Percentiles rank a stretch among this genome's conserved stretches.
These are phyloP conservation scores for Glycine tomentella DNA, from an alignment of 306 rosid species.

Conservation along the genomic window DNA sequence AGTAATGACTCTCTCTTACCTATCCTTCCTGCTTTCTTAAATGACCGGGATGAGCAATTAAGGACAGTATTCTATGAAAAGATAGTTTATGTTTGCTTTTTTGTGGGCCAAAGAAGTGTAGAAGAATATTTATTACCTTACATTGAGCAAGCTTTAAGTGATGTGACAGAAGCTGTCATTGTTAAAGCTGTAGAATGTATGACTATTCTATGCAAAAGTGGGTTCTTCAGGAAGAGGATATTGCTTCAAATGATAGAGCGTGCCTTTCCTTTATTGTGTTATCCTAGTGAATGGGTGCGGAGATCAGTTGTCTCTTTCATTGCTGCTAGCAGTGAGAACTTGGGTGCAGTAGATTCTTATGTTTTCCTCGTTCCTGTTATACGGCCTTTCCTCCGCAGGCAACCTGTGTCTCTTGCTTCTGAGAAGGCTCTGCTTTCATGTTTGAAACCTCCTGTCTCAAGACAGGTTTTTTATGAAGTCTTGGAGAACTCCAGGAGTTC, in stretches of 20 bases:
- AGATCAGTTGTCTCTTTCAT: slow-evolving; percentile 88
- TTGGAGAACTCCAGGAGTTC: slow-evolving; percentile 94
- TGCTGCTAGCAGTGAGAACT: slow-evolving; percentile 88
- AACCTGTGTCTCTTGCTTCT: slow-evolving; percentile 90
- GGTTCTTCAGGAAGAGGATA: slow-evolving; percentile 85
- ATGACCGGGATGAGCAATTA: slow-evolving; percentile 92
- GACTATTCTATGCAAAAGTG: slow-evolving; percentile 79
- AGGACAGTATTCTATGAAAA: slow-evolving; percentile 92
- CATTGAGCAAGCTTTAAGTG: slow-evolving; percentile 94
- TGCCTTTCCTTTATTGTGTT: slow-evolving; percentile 87
- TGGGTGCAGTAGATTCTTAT: slow-evolving; percentile 94
- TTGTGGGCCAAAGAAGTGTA: slow-evolving; percentile 98
- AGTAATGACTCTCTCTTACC: slow-evolving; percentile 96
- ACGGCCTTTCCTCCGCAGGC: slow-evolving; percentile 87
- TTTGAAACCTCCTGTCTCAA: slow-evolving; percentile 84
- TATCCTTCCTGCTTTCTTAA: slow-evolving; percentile 93
- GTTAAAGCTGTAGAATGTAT: slow-evolving; percentile 91
- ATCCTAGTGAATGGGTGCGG: slow-evolving; percentile 93
- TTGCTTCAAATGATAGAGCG: slow-evolving; percentile 93
- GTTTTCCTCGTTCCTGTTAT: slow-evolving; percentile 94
- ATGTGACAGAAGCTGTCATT: slow-evolving; percentile 80
- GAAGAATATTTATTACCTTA: slow-evolving; percentile 99
- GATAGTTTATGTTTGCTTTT: slow-evolving; percentile 94
- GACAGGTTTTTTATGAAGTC: slow-evolving; percentile 76
- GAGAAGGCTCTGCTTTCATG: slow-evolving; percentile 79